phyloP scores from a whole-genome alignment of 352 stramenopile species.

The Sclerospora graminicola region DNA sequence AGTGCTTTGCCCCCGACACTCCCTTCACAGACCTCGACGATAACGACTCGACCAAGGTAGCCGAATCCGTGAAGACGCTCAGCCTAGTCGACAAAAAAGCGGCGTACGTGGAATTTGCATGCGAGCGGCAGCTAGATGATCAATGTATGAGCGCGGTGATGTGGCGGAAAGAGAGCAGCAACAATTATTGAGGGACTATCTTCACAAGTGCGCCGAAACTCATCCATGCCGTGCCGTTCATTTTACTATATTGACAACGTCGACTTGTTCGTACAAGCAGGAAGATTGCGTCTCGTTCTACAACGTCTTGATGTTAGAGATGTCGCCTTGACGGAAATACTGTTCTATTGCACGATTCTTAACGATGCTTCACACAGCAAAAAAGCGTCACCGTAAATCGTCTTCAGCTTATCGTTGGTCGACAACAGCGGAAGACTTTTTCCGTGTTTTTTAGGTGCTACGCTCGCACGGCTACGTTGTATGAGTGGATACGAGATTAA shows the following conservation, averaged over 20 bases:
- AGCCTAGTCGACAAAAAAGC: too few species aligned
- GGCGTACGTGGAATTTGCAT: too few species aligned
- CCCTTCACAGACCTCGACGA: too few species aligned
- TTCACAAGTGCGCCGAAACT: too few species aligned
- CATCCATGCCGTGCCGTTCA: constrained; percentile 67
- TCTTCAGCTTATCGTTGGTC: constrained; percentile 21
- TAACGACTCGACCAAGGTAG: too few species aligned
- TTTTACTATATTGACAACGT: constrained; percentile 77
- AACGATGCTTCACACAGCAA: constrained; percentile 52
- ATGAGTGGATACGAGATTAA: constrained; percentile 70
- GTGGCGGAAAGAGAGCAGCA: too few species aligned
- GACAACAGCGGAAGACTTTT: constrained; percentile 57
- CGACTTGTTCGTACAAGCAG: constrained; percentile 76
- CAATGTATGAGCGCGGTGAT: too few species aligned
- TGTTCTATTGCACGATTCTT: constrained; percentile 59
- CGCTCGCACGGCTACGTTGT: constrained; percentile 49
- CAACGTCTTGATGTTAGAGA: constrained; percentile 38
- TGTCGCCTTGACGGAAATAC: constrained; percentile 44
- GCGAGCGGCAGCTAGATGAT: too few species aligned
- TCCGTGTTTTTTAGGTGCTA: constrained; percentile 59
- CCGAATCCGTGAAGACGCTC: too few species aligned
- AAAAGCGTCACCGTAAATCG: constrained; percentile 46
- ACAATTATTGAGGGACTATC: too few species aligned
- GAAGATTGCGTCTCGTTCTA: constrained; percentile 64
- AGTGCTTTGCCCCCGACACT: too few species aligned